Evolutionary conservation across 2,329 filamentous ascomycete species (phyloP).

Genomic region (Pseudocercospora pini-densiflorae): DNA sequence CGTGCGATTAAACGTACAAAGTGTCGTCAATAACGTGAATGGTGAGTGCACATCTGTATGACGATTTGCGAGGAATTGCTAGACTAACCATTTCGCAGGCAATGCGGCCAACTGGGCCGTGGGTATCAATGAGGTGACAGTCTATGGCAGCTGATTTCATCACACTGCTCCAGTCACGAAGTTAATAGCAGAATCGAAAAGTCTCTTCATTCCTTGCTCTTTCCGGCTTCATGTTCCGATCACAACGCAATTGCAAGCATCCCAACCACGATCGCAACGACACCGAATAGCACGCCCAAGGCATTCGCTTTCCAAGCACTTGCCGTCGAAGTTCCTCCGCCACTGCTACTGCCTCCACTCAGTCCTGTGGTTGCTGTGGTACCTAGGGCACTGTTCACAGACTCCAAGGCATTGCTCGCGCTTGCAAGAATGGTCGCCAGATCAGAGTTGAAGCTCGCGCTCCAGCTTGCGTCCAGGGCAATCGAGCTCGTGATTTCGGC

Average conservation of each 20-base stretch:
- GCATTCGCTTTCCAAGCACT: neutral
- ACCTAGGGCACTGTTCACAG: neutral
- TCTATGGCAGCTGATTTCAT: slow-evolving; percentile 9
- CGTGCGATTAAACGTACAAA: slow-evolving; percentile 14
- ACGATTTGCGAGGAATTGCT: neutral
- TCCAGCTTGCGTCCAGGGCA: neutral
- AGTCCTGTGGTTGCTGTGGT: neutral
- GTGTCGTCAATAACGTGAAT: slow-evolving; percentile 15
- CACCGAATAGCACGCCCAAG: neutral
- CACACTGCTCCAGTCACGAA: neutral
- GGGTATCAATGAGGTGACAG: slow-evolving; percentile 18
- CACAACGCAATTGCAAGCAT: neutral
- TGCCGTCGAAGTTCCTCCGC: neutral
- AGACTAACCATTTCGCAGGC: neutral
- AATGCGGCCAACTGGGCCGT: slow-evolving; percentile 16
- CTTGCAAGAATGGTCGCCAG: neutral
- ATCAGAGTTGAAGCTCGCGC: neutral
- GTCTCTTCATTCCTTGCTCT: neutral
- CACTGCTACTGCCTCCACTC: neutral
- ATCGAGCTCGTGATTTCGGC: slow-evolving; percentile 4
- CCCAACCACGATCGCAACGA: neutral
- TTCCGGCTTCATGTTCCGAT: neutral
- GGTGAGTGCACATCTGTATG: neutral
- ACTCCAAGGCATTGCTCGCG: neutral
- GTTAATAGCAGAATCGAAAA: neutral